These are phyloP conservation scores for Stagonosporopsis cucurbitacearum DNA, from an alignment of 2,329 filamentous ascomycete genomes.

Conservation along the genomic window DNA sequence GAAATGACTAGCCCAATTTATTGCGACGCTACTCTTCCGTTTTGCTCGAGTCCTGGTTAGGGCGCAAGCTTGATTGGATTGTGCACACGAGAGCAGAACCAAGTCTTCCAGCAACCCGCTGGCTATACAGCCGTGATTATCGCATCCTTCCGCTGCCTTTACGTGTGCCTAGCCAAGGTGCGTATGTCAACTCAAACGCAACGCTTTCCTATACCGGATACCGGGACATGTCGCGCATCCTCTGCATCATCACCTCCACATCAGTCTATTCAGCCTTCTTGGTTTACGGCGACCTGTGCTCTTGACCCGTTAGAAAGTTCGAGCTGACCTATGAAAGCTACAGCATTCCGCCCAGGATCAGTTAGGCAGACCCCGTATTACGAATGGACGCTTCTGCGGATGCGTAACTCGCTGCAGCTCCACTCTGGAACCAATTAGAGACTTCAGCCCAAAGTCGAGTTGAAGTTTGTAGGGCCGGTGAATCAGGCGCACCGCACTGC, in stretches of 20 bases:
- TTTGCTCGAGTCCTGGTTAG: neutral
- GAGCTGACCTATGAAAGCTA: neutral
- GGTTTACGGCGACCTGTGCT: neutral
- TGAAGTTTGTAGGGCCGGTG: neutral
- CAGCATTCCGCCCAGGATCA: neutral
- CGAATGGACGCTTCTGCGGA: neutral
- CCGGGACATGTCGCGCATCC: neutral
- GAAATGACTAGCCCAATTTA: no score
- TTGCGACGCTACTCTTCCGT: no score
- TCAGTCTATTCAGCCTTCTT: neutral
- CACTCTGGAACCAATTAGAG: neutral
- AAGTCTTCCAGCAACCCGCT: neutral
- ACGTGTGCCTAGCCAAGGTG: neutral
- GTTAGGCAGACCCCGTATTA: neutral
- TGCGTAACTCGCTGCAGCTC: neutral
- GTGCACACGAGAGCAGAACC: neutral
- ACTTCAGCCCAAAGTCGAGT: neutral
- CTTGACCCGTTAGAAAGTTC: neutral
- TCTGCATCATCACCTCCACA: neutral
- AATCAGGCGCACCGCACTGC: conserved; percentile 11
- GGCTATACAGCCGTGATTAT: neutral
- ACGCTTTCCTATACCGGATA: neutral
- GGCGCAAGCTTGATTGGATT: neutral
- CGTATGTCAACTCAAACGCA: neutral
- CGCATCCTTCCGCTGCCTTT: neutral